Percentiles rank a stretch among this genome's conserved stretches.
These are phyloP conservation scores for Tylopilus intermedius DNA, from an alignment of 768 basidiomycete species.

Conservation along the genomic window DNA sequence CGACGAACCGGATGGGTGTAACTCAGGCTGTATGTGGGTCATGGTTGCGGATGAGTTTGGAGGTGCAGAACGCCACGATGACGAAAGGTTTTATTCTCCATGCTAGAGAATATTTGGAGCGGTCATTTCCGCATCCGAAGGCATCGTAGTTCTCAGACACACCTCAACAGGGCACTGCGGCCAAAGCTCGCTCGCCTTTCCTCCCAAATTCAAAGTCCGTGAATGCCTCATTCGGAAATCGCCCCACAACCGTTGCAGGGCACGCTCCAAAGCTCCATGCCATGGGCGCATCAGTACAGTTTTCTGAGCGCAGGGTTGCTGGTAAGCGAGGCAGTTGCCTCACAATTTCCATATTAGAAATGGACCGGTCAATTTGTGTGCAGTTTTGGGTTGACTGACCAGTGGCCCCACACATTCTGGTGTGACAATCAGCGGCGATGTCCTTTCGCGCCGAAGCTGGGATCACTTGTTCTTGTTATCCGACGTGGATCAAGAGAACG, in stretches of 20 bases:
- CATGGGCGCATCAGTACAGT: too few relatives aligned
- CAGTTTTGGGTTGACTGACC: background rate
- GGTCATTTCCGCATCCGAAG: conserved; percentile 5
- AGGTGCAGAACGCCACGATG: too few relatives aligned
- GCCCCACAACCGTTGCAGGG: conserved; percentile 6
- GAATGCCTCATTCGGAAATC: background rate
- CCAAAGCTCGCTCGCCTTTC: too few relatives aligned
- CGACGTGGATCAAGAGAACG: too few relatives aligned
- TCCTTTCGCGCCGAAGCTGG: too few relatives aligned
- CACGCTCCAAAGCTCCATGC: background rate
- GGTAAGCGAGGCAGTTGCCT: too few relatives aligned
- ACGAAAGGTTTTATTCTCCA: background rate
- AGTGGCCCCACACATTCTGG: too few relatives aligned
- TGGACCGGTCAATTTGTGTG: too few relatives aligned
- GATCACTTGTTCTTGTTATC: too few relatives aligned
- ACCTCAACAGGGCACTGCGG: background rate
- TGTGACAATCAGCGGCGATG: background rate
- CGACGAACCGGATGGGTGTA: conserved; percentile 4
- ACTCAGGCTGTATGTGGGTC: conserved; percentile 8
- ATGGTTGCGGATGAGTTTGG: conserved; percentile 10
- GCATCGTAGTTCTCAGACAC: background rate
- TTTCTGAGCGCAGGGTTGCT: too few relatives aligned
- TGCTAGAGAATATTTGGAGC: background rate
- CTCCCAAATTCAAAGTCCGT: background rate
- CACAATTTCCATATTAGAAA: too few relatives aligned